phyloP scores from a whole-genome alignment of 768 basidiomycete genomes.

The Boletus rubroflammeus region DNA sequence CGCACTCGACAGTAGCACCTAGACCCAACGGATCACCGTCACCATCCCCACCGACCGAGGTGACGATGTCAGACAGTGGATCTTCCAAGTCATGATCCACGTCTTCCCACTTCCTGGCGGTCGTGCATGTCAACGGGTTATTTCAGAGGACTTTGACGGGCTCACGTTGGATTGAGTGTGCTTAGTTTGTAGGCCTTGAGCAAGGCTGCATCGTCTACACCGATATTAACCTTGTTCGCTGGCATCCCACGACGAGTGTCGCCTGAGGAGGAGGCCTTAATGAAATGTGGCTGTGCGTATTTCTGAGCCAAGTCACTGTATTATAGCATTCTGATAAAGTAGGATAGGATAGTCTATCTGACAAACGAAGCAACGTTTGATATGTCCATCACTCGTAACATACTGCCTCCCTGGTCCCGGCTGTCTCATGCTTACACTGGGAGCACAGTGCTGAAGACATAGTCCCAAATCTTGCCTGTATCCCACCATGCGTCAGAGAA shows the following conservation, averaged over 20 bases:
- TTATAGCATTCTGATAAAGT: constrained; percentile 9
- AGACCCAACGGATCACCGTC: constrained; percentile 81
- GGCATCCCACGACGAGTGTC: constrained; percentile 12
- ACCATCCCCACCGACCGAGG: constrained; percentile 53
- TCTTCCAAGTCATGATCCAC: constrained; percentile 82
- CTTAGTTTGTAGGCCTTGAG: constrained; percentile 88
- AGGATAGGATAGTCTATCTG: constrained; percentile 9
- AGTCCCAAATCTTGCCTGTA: constrained; percentile 89
- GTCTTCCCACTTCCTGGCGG: constrained; percentile 79
- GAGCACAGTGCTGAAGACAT: constrained; percentile 82
- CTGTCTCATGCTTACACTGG: constrained; percentile 41
- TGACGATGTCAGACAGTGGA: constrained; percentile 64
- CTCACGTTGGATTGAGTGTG: constrained; percentile 69
- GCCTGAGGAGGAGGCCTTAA: neutral
- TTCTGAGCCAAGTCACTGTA: neutral
- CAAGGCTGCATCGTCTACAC: constrained; percentile 75
- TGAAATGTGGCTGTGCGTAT: constrained; percentile 16
- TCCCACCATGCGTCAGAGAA: constrained; percentile 1
- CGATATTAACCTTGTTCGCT: constrained; percentile 56
- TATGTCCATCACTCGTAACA: neutral
- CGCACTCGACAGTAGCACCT: constrained; percentile 59
- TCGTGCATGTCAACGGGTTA: constrained; percentile 3
- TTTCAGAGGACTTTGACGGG: neutral
- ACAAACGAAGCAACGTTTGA: constrained; percentile 8
- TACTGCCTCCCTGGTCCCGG: neutral